phyloP scores from a whole-genome alignment of 331 rosid species.

The Ulmus americana region DNA sequence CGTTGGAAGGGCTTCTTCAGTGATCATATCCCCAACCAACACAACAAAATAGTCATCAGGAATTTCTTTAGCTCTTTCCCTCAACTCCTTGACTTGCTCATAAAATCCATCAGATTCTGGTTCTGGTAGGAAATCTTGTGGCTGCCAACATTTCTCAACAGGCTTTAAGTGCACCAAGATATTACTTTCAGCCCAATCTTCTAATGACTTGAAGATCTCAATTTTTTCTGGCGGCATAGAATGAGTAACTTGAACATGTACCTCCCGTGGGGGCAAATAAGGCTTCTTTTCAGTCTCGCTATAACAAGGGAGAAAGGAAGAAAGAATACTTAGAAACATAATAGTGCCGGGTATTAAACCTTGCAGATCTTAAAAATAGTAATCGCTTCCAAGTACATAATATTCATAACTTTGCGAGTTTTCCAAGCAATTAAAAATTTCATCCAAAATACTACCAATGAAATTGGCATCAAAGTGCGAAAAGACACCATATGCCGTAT shows the following conservation, averaged over 20 bases:
- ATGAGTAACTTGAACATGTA: slow-evolving; percentile 37
- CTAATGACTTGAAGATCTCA: slow-evolving; percentile 39
- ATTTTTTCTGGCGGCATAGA: slow-evolving; percentile 40
- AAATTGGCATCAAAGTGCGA: no score
- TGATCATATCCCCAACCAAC: slow-evolving; percentile 43
- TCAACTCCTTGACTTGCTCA: slow-evolving; percentile 44
- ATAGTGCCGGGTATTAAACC: background rate
- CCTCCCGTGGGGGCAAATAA: slow-evolving; percentile 27
- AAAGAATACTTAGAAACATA: background rate
- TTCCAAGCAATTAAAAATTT: no score
- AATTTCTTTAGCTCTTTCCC: slow-evolving; percentile 38
- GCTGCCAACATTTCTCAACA: slow-evolving; percentile 48
- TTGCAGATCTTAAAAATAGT: background rate
- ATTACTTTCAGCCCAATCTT: slow-evolving; percentile 38
- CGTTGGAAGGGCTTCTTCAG: slow-evolving; percentile 46
- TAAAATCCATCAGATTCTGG: slow-evolving; percentile 41
- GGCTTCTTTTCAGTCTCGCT: slow-evolving; percentile 31
- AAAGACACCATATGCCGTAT: no score
- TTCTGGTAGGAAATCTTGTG: slow-evolving; percentile 42
- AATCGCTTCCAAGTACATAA: no score
- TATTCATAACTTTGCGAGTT: no score
- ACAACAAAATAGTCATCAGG: slow-evolving; percentile 42
- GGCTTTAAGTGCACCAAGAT: slow-evolving; percentile 39
- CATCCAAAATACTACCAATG: no score
- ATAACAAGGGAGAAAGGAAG: slow-evolving; percentile 1